Percentiles rank a stretch among this genome's conserved stretches.
Conservation (phyloP, 129 eudicot species). For the Kitagawia praeruptora region DNA sequence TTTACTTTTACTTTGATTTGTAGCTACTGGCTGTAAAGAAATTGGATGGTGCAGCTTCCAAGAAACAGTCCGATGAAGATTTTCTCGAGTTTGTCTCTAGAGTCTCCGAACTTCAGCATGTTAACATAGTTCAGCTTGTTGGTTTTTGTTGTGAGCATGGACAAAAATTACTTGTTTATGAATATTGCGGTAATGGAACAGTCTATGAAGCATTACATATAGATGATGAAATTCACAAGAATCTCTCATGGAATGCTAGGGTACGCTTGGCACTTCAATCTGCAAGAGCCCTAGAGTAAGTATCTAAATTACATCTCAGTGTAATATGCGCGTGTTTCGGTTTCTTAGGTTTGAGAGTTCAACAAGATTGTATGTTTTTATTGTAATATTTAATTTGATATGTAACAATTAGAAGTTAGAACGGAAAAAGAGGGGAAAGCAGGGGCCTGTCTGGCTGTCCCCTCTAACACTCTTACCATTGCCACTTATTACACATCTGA, state of each 20-base stretch:
- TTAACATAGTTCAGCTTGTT: constrained; percentile 61
- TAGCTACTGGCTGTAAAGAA: constrained; percentile 88
- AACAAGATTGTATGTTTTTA: background rate
- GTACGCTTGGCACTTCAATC: constrained; percentile 73
- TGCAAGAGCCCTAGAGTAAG: constrained; percentile 90
- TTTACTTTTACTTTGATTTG: background rate
- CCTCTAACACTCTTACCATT: background rate
- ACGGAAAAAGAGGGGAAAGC: background rate
- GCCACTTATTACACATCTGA: too few species aligned
- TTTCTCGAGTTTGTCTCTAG: constrained; percentile 58
- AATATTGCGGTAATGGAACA: constrained; percentile 74
- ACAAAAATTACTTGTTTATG: constrained; percentile 59
- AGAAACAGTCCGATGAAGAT: constrained; percentile 45
- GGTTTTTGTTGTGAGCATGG: constrained; percentile 88
- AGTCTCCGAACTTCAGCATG: constrained; percentile 59
- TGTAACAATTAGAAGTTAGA: background rate
- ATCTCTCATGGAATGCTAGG: constrained; percentile 81
- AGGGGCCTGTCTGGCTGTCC: background rate
- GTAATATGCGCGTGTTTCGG: background rate
- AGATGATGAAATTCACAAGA: constrained; percentile 59
- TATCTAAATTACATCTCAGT: background rate
- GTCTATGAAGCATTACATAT: constrained; percentile 75
- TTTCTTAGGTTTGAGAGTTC: background rate
- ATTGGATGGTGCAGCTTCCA: constrained; percentile 47
- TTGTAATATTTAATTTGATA: background rate